Percentiles rank a stretch among this genome's conserved stretches.
Evolutionary conservation across 768 basidiomycete genomes (phyloP).

Genomic region (Tulasnella sp.): DNA sequence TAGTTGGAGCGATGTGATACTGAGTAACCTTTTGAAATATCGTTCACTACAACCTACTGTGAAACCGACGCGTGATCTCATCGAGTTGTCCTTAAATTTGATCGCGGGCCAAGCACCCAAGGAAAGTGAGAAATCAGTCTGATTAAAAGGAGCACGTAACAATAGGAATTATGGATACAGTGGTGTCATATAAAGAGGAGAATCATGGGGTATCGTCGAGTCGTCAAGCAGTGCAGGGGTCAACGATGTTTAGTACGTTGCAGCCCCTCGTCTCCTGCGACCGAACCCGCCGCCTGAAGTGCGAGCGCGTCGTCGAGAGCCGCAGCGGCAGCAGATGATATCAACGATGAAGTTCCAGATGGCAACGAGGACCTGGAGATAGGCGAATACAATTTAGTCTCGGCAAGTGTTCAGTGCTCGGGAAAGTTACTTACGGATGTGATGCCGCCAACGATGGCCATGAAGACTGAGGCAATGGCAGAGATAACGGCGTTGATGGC

Average conservation of each 20-base stretch:
- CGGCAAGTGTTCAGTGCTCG: not conserved
- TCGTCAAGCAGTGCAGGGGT: not conserved
- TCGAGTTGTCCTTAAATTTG: too few species aligned
- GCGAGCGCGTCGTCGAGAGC: conserved; percentile 7
- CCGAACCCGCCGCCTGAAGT: not conserved
- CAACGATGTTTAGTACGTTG: not conserved
- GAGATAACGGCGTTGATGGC: conserved; percentile 18
- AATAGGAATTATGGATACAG: not conserved
- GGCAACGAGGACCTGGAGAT: conserved; percentile 11
- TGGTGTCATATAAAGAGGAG: not conserved
- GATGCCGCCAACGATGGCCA: conserved; percentile 17
- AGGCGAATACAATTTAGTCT: not conserved
- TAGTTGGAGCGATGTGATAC: too few species aligned
- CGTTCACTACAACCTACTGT: too few species aligned
- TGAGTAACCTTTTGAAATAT: too few species aligned
- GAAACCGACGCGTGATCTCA: too few species aligned
- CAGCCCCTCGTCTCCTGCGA: not conserved
- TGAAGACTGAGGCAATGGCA: conserved; percentile 16
- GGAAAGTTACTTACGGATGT: conserved; percentile 9
- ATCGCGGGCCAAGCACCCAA: not conserved
- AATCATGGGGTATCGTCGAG: not conserved
- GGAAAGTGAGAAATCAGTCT: not conserved
- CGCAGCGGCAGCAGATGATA: conserved; percentile 17
- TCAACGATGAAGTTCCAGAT: conserved; percentile 18
- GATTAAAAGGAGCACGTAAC: not conserved